Evolutionary conservation across 495 filamentous ascomycete genomes (phyloP).

Genomic region (Penicillium arizonense): DNA sequence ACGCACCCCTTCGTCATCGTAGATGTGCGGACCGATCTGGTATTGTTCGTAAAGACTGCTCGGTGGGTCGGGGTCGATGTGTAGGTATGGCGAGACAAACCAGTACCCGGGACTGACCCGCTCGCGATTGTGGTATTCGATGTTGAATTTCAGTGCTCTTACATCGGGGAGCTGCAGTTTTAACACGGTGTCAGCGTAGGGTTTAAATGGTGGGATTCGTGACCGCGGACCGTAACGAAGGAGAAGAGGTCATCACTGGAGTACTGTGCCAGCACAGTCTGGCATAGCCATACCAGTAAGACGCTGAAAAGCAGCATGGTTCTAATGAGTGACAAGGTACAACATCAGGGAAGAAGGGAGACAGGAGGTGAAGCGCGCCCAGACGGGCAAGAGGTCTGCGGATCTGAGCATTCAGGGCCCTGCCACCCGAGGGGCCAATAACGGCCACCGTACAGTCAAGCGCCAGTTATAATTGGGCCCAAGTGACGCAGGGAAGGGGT

Average conservation of each 20-base stretch:
- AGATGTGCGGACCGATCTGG: slow-evolving; percentile 40
- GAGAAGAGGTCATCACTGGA: slow-evolving; percentile 9
- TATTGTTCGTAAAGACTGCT: slow-evolving; percentile 28
- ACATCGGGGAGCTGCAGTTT: slow-evolving; percentile 26
- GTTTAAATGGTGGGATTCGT: not conserved
- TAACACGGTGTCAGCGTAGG: slow-evolving; percentile 4
- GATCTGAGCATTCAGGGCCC: not conserved
- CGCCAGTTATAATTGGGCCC: slow-evolving; percentile 1
- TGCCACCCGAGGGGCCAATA: not conserved
- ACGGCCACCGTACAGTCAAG: not conserved
- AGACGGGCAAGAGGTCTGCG: slow-evolving; percentile 2
- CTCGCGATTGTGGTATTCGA: slow-evolving; percentile 27
- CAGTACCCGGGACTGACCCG: slow-evolving; percentile 31
- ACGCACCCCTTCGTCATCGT: slow-evolving; percentile 36
- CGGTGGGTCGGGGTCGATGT: slow-evolving; percentile 24
- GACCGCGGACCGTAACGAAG: slow-evolving; percentile 6
- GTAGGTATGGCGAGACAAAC: slow-evolving; percentile 35
- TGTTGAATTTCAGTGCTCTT: slow-evolving; percentile 30
- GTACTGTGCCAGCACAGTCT: slow-evolving; percentile 6
- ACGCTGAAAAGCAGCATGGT: slow-evolving; percentile 3
- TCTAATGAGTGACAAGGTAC: not conserved
- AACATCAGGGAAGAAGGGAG: not conserved
- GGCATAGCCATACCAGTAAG: slow-evolving; percentile 9
- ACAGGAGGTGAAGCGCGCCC: not conserved
- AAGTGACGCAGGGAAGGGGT: not conserved